Evolutionary conservation across 805 yeast species (phyloP).

Genomic region (Wickerhamomyces alni): DNA sequence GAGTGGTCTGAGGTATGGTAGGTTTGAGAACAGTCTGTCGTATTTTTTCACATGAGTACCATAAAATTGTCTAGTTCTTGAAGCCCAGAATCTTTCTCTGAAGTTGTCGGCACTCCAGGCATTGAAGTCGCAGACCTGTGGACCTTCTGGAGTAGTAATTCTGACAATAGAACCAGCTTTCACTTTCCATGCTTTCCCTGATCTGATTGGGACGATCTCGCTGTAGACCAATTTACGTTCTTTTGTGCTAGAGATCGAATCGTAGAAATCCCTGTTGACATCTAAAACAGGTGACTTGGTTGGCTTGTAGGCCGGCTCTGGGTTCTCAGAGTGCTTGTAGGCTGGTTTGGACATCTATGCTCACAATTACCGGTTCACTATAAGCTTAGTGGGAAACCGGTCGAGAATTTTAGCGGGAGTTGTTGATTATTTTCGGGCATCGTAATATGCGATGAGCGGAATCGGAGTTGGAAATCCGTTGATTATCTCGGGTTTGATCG

Average conservation of each 20-base stretch:
- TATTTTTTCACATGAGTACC: conserved; percentile 55
- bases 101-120: conserved; percentile 59
- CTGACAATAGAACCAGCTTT: conserved; percentile 55
- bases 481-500: too few relatives aligned
- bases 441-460: neutral
- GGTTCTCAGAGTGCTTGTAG: conserved; percentile 24
- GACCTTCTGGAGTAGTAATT: conserved; percentile 59
- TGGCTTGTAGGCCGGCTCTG: conserved; percentile 53
- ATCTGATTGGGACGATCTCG: conserved; percentile 43
- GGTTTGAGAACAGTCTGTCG: conserved; percentile 60
- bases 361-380: too few relatives aligned
- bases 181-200: conserved; percentile 59
- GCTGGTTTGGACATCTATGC: conserved; percentile 15
- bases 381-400: too few relatives aligned
- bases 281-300: conserved; percentile 46
- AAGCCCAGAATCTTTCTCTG: conserved; percentile 63
- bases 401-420: too few relatives aligned
- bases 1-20: conserved; percentile 61
- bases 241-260: conserved; percentile 35
- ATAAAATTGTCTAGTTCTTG: conserved; percentile 61
- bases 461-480: neutral
- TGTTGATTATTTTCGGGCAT: neutral
- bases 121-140: conserved; percentile 67
- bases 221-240: conserved; percentile 35
- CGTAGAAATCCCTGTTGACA: conserved; percentile 44